These are phyloP conservation scores for Epichloe gansuensis DNA, from an alignment of 2,329 filamentous ascomycete genomes.

Conservation along the genomic window DNA sequence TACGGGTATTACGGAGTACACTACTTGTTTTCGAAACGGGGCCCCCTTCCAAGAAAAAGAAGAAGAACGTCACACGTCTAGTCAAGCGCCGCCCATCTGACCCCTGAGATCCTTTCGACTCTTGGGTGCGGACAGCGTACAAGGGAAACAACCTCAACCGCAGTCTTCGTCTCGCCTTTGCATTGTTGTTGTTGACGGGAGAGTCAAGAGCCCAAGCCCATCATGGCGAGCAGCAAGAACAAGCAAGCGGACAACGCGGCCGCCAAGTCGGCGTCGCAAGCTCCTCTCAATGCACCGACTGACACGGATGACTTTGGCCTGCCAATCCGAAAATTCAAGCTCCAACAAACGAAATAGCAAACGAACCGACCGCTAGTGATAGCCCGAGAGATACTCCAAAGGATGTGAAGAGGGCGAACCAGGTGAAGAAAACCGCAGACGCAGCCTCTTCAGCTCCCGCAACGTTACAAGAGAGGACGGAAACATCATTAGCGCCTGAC, in stretches of 20 bases:
- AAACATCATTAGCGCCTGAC: not conserved
- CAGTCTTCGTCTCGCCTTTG: conserved; percentile 5
- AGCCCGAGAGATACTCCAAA: not conserved
- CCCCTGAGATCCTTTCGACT: conserved; percentile 7
- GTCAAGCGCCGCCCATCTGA: conserved; percentile 13
- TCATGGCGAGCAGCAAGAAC: conserved; percentile 13
- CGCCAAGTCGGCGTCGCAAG: conserved; percentile 16
- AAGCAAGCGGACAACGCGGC: conserved; percentile 12
- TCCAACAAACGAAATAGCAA: conserved; percentile 13
- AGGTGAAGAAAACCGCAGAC: not conserved
- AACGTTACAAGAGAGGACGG: not conserved
- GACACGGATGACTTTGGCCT: conserved; percentile 63
- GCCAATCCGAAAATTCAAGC: conserved; percentile 42
- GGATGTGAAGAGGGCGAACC: not conserved
- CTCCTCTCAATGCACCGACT: conserved; percentile 12
- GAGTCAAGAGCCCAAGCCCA: conserved; percentile 1
- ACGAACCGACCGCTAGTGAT: conserved; percentile 7
- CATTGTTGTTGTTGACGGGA: conserved; percentile 3
- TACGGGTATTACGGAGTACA: not conserved
- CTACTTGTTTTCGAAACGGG: conserved; percentile 5
- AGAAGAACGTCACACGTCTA: conserved; percentile 2
- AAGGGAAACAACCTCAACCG: not conserved
- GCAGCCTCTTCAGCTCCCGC: not conserved
- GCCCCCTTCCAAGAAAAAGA: not conserved
- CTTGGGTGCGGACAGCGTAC: conserved; percentile 17